These are phyloP conservation scores for Xylaria longipes DNA, from an alignment of 495 filamentous ascomycete species.

Conservation along the genomic window DNA sequence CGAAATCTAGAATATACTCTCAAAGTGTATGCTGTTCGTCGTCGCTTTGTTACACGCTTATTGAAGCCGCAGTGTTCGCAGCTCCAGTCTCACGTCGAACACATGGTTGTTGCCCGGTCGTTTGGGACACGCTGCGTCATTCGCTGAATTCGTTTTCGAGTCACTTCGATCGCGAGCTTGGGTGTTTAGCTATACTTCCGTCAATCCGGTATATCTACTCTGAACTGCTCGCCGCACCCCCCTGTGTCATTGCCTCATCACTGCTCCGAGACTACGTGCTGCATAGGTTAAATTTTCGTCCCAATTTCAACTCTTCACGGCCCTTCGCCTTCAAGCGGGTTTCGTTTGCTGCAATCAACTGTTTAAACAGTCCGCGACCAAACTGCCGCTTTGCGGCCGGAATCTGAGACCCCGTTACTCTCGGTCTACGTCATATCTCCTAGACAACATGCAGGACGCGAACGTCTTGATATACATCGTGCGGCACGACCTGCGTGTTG, in stretches of 20 bases:
- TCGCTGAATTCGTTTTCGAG: neutral
- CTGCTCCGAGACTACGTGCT: neutral
- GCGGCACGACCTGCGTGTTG: constrained; percentile 69
- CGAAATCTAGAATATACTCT: neutral
- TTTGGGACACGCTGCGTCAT: neutral
- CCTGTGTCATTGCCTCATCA: neutral
- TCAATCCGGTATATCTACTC: neutral
- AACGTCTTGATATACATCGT: constrained; percentile 66
- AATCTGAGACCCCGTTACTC: neutral
- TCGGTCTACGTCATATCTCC: constrained; percentile 10
- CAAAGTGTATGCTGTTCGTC: neutral
- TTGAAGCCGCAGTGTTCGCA: neutral
- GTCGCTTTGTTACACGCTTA: neutral
- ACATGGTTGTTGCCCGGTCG: neutral
- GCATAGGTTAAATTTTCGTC: neutral
- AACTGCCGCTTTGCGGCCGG: constrained; percentile 11
- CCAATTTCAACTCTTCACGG: neutral
- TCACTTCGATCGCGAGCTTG: neutral
- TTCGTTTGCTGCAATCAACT: neutral
- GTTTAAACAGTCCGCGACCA: neutral
- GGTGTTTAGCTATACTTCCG: neutral
- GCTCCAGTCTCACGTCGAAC: neutral
- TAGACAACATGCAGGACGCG: constrained; percentile 39
- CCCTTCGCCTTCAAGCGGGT: too few relatives aligned
- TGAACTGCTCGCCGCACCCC: neutral